Evolutionary conservation across 805 yeast genomes (phyloP), one percentile per base, ranked within the genome.

Genomic region (Metschnikowia koreensis): DNA sequence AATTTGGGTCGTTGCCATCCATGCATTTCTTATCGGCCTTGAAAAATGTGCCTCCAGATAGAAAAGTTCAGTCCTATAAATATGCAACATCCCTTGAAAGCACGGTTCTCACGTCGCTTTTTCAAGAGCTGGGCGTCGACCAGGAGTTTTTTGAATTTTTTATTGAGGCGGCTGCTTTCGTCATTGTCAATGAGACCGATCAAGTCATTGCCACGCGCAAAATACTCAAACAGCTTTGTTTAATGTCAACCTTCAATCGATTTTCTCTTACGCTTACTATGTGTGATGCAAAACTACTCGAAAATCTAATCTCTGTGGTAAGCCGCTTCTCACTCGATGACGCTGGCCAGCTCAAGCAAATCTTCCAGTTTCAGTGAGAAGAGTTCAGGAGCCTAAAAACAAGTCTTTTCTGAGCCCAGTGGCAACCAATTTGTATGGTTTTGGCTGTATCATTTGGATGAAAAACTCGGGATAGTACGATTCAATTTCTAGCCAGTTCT

Each of bases 91-190:
- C 52, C 2, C 37, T 79, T 1, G 53, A 66, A 1, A 43, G 67
- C 0, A 42, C 52, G 0, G 60, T 62, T 1, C 69, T 71, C 38
- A 15, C 53, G 1, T 58, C 59, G 10, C 53, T 77, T 1, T 82
- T 79, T 50, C 57, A 61, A 7, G 48, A 60, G 3, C 71, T 77
- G 9, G 84, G 84, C 1, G 62, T 83, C 1, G 87, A 83, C 38
- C 58, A 76, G 0, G 78, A 74, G 11, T 73, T 79, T 52, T 62
- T 83, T 7, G 68, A 68, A n/a, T 76, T 80, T 52, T 76, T 70
- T 50, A 45, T 82, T 8, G 79, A 77, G 29, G 78, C 86, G 7
- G 55, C 55, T 1, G 54, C 61, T 33, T 58, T 62, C 6, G 47
- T 48, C 10, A 34, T 38, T n/a, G 15, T 17, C 3, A 29, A 47